Conservation (phyloP, 352 stramenopile genomes). For the Thraustochytrium striatum region DNA sequence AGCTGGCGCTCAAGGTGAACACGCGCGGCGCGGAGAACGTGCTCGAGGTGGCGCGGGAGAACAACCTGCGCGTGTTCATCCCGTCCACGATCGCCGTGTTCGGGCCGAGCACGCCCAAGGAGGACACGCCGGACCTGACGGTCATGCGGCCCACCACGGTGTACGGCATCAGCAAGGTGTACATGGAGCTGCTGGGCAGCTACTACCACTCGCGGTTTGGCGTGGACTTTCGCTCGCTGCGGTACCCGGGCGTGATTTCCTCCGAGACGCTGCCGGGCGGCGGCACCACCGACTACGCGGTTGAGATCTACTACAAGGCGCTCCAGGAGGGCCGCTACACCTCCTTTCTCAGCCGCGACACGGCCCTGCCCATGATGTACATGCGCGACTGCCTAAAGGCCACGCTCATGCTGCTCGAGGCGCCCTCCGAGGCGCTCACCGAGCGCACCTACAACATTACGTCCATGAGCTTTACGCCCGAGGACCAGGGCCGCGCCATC, state of each 20-base stretch:
- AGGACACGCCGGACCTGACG: constrained; percentile 75
- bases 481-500: constrained; percentile 73
- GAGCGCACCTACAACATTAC: constrained; percentile 84
- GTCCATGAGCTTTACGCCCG: constrained; percentile 78
- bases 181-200: constrained; percentile 78
- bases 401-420: constrained; percentile 72
- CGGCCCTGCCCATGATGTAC: constrained; percentile 87
- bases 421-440: constrained; percentile 64
- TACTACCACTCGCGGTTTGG: constrained; percentile 86
- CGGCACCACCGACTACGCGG: constrained; percentile 77
- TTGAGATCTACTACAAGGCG: constrained; percentile 87
- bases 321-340: constrained; percentile 78
- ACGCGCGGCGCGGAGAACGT: constrained; percentile 80
- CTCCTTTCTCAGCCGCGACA: constrained; percentile 72
- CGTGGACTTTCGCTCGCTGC: constrained; percentile 81
- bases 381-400: constrained; percentile 84
- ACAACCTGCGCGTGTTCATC: constrained; percentile 77
- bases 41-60: constrained; percentile 75
- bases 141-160: constrained; percentile 85
- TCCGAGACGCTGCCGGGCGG: constrained; percentile 74
- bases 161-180: constrained; percentile 84
- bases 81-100: constrained; percentile 84
- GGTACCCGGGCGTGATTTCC: constrained; percentile 82
- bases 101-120: constrained; percentile 72
- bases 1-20: constrained; percentile 78